Evolutionary conservation across 352 stramenopile genomes (phyloP), one percentile per base, ranked within the genome.

Genomic region (Pythium apleroticum): DNA sequence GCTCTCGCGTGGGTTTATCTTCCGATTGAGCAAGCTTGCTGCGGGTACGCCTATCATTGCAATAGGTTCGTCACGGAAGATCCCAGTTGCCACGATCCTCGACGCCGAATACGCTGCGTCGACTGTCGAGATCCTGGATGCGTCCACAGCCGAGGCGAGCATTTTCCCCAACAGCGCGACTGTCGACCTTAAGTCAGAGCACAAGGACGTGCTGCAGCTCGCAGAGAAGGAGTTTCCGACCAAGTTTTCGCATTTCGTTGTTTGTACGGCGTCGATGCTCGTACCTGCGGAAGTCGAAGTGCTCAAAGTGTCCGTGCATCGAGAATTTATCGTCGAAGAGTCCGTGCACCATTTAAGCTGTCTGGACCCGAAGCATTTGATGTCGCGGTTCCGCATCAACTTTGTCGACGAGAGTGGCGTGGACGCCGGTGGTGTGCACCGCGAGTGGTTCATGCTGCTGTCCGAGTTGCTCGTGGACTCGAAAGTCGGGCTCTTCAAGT

Each of bases 401-500:
- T 89, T 89, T 56, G 30, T 81, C 9, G 72, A 81, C 27, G 80
- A 89, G 57, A 72, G 67, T 9, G 80, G 77, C 22, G 66, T 88
- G 7, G 80, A 90, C 64, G 81, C 79, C 3, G 81, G 81, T 7
- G 81, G 81, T 15, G 57, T 90, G 1, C 71, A 84, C 57, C 71
- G 81, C 3, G 81, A 88, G 61, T 90, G 81, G 81, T 97, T 96
- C 63, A 88, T 85, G 73, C 74, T 96, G 60, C 69, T 96, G 0
- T 89, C 76, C n/a, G 77, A 92, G 17, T 24, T 79, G 35, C 65
- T 95, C 8, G 76, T 81, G 28, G 57, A 88, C 24, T 65, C 77
- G 19, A 66, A 55, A 5, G 69, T 72, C 3, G 86, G 82, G 7
- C 60, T 93, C 19, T 95, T 95, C 62, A 74, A 65, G 14, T 74